Conservation (phyloP, 768 basidiomycete genomes). For the Gymnopilus dilepis region DNA sequence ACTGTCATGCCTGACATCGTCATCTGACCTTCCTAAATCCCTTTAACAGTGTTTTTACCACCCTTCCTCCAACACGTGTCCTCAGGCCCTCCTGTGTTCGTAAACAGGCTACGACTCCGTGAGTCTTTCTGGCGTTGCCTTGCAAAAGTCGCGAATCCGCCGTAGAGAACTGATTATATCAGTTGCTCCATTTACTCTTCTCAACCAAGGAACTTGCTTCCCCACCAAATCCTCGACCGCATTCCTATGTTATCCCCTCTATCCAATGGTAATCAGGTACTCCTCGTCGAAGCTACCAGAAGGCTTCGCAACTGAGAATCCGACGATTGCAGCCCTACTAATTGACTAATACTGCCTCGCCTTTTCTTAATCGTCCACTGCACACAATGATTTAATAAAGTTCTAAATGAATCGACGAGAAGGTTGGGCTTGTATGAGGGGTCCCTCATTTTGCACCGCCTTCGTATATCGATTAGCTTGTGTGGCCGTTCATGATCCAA, state of each 20-base stretch:
- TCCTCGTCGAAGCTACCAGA: conserved; percentile 2
- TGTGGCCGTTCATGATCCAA: conserved; percentile 17
- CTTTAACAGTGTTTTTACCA: conserved; percentile 12
- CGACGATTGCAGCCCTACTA: background rate
- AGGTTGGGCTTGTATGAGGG: conserved; percentile 9
- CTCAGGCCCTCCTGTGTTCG: conserved; percentile 4
- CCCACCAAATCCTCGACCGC: conserved; percentile 3
- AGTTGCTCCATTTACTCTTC: conserved; percentile 9
- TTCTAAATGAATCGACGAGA: conserved; percentile 7
- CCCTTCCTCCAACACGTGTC: conserved; percentile 14
- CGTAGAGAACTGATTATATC: conserved; percentile 11
- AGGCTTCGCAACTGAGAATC: conserved; percentile 2
- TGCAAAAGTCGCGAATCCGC: conserved; percentile 10
- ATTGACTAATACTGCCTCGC: background rate
- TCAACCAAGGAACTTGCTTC: background rate
- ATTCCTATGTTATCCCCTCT: conserved; percentile 2
- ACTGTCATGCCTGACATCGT: conserved; percentile 18
- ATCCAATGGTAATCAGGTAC: conserved; percentile 3
- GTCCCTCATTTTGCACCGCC: conserved; percentile 8
- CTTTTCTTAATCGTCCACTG: background rate
- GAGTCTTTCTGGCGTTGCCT: conserved; percentile 6
- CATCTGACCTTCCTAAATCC: conserved; percentile 21
- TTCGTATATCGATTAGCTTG: conserved; percentile 18
- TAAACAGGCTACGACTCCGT: conserved; percentile 10
- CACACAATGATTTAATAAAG: conserved; percentile 4